Conservation (phyloP, 257 asterid species). For the Ballota nigra region DNA sequence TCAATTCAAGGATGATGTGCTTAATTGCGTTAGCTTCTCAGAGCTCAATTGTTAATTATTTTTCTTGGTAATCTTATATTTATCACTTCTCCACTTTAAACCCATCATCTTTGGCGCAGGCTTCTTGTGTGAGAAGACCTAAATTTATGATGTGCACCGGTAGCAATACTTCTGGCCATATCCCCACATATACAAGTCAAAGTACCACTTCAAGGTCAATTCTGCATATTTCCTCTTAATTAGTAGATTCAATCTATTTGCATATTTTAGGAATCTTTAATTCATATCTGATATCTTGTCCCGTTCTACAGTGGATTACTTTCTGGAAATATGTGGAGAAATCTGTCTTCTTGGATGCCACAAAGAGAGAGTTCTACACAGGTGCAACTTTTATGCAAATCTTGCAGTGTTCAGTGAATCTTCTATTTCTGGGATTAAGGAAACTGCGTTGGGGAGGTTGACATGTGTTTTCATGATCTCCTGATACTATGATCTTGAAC, state of each 20-base stretch:
- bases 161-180: slow-evolving; percentile 51
- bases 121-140: slow-evolving; percentile 53
- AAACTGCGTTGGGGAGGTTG: not conserved
- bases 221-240: slow-evolving; percentile 2
- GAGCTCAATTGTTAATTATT: slow-evolving; percentile 3
- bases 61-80: slow-evolving; percentile 11
- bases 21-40: not conserved
- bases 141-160: slow-evolving; percentile 58
- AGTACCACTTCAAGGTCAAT: slow-evolving; percentile 59
- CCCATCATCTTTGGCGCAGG: slow-evolving; percentile 38
- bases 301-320: slow-evolving; percentile 53
- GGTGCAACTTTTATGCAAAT: slow-evolving; percentile 38
- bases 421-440: not conserved
- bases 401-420: not conserved
- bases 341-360: slow-evolving; percentile 78
- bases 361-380: slow-evolving; percentile 58
- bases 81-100: not conserved
- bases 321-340: slow-evolving; percentile 69
- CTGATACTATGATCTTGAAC: not conserved
- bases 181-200: slow-evolving; percentile 62
- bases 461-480: slow-evolving; percentile 15
- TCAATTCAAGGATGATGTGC: slow-evolving; percentile 11
- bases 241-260: not conserved
- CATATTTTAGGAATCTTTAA: not conserved
- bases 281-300: slow-evolving; percentile 17